Percentiles rank a stretch among this genome's conserved stretches.
Conservation (phyloP, 805 yeast genomes). For the Dipodascus geniculatus region DNA sequence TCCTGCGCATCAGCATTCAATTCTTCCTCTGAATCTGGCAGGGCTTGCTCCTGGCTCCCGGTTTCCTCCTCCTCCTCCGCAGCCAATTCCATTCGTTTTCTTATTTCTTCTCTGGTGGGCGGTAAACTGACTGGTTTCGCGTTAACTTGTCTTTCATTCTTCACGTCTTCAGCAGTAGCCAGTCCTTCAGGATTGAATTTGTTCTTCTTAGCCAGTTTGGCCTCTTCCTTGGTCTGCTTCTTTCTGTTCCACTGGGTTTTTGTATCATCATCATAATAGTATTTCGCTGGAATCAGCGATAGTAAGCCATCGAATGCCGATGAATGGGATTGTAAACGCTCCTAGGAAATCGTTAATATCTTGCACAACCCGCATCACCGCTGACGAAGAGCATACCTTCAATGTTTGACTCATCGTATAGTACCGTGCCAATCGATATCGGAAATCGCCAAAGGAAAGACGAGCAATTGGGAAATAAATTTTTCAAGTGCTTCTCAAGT, state of each 20-base stretch:
- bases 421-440: too few relatives aligned
- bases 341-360: conserved; percentile 8
- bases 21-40: conserved; percentile 16
- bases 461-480: not conserved
- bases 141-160: conserved; percentile 7
- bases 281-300: conserved; percentile 87
- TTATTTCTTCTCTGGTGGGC: conserved; percentile 17
- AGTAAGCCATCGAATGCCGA: conserved; percentile 71
- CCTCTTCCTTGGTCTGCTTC: conserved; percentile 55
- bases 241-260: conserved; percentile 84
- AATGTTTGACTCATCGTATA: not conserved
- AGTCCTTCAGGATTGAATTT: conserved; percentile 57
- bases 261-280: conserved; percentile 83
- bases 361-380: not conserved
- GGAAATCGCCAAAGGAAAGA: too few relatives aligned
- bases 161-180: conserved; percentile 27
- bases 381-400: not conserved
- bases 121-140: conserved; percentile 25
- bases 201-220: conserved; percentile 48
- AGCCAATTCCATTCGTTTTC: conserved; percentile 8
- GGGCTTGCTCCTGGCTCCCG: conserved; percentile 10
- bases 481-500: not conserved
- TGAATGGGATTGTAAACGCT: conserved; percentile 26
- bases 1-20: conserved; percentile 5
- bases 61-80: conserved; percentile 18